Conservation (phyloP, 257 asterid genomes). For the Apocynum venetum region DNA sequence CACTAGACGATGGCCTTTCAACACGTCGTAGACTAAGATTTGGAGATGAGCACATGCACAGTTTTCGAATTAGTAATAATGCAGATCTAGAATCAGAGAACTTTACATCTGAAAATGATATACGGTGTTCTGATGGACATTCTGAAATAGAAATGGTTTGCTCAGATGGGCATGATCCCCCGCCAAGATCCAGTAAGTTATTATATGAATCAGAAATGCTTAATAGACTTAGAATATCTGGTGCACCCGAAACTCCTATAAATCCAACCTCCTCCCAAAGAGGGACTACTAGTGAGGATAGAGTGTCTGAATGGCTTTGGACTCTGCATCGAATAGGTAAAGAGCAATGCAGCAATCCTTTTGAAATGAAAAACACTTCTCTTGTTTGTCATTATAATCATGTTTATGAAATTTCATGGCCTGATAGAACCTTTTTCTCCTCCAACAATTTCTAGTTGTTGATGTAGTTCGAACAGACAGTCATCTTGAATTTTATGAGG, state of each 20-base stretch:
- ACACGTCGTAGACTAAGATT: constrained; percentile 53
- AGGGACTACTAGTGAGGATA: constrained; percentile 56
- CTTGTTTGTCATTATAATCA: constrained; percentile 1
- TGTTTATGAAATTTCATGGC: constrained; percentile 11
- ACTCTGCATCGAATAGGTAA: constrained; percentile 91
- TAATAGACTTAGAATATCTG: constrained; percentile 56
- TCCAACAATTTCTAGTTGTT: constrained; percentile 49
- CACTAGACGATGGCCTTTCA: constrained; percentile 44
- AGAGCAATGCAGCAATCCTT: not conserved
- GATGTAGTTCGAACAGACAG: constrained; percentile 98
- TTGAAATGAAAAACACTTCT: constrained; percentile 4
- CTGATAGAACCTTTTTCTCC: constrained; percentile 7
- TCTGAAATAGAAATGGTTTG: constrained; percentile 44
- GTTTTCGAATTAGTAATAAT: constrained; percentile 74
- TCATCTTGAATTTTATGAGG: constrained; percentile 92
- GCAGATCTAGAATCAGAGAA: constrained; percentile 76
- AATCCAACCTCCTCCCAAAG: constrained; percentile 47
- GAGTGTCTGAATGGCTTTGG: constrained; percentile 99
- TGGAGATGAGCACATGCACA: constrained; percentile 74
- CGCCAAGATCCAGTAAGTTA: constrained; percentile 38
- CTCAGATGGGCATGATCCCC: constrained; percentile 32
- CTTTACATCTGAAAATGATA: constrained; percentile 35
- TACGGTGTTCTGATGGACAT: constrained; percentile 24
- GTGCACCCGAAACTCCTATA: constrained; percentile 52
- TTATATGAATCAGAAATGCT: constrained; percentile 43